Evolutionary conservation across 2,329 filamentous ascomycete species (phyloP).

Genomic region (Beauveria scarabaeidicola): DNA sequence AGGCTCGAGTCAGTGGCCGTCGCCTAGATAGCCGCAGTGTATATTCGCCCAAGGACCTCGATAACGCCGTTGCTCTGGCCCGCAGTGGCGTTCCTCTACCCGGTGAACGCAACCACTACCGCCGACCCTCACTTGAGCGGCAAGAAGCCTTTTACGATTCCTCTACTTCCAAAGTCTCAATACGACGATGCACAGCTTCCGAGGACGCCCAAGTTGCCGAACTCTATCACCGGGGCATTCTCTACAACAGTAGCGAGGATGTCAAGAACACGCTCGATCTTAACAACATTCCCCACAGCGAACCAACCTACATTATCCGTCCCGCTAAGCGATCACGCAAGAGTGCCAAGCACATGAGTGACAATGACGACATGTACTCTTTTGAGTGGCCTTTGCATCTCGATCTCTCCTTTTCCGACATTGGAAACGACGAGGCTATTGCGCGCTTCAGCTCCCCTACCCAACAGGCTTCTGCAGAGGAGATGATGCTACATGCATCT

Average conservation of each 20-base stretch:
- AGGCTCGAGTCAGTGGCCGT: background rate
- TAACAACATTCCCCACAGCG: constrained; percentile 30
- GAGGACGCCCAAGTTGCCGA: constrained; percentile 31
- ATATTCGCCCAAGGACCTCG: background rate
- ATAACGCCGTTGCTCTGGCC: constrained; percentile 28
- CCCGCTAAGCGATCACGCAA: constrained; percentile 26
- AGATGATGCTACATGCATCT: constrained; percentile 13
- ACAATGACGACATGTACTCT: constrained; percentile 14
- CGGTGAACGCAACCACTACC: constrained; percentile 26
- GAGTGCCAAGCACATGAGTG: constrained; percentile 13
- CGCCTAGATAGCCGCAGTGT: background rate
- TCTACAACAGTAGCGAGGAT: constrained; percentile 27
- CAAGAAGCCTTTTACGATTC: constrained; percentile 39
- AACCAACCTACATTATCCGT: constrained; percentile 30
- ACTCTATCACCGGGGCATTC: constrained; percentile 35
- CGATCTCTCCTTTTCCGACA: constrained; percentile 34
- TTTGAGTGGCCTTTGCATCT: constrained; percentile 24
- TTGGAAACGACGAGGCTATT: constrained; percentile 32
- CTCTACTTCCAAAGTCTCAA: constrained; percentile 24
- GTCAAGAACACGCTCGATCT: constrained; percentile 24
- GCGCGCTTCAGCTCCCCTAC: constrained; percentile 26
- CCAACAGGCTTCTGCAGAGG: constrained; percentile 16
- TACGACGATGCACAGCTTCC: constrained; percentile 17
- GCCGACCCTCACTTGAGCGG: constrained; percentile 34
- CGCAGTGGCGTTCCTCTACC: constrained; percentile 28